phyloP scores from a whole-genome alignment of 2,329 filamentous ascomycete species.

The Aureobasidium sp. region DNA sequence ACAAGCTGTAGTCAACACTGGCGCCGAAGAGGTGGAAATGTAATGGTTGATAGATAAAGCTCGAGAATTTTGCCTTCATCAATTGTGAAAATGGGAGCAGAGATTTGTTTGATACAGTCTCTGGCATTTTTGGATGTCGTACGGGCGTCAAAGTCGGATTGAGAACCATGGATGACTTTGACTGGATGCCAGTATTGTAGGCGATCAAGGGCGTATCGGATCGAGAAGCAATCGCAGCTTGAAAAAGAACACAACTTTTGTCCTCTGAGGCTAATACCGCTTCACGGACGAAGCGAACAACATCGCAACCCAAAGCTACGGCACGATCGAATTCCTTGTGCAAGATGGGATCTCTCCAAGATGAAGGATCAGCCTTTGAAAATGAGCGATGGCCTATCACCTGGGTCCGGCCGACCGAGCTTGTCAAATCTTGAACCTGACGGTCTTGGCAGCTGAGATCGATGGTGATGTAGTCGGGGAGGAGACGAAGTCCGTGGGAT shows the following conservation, averaged over 20 bases:
- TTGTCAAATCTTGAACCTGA: slow-evolving; percentile 45
- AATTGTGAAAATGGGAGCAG: slow-evolving; percentile 56
- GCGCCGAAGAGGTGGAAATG: slow-evolving; percentile 69
- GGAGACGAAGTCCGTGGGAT: slow-evolving; percentile 32
- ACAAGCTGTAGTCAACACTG: slow-evolving; percentile 64
- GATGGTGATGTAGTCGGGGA: slow-evolving; percentile 50
- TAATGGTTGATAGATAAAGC: slow-evolving; percentile 61
- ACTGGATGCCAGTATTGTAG: slow-evolving; percentile 53
- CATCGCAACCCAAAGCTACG: slow-evolving; percentile 51
- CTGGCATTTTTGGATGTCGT: background rate
- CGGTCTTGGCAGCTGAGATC: slow-evolving; percentile 53
- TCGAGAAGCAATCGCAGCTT: slow-evolving; percentile 32
- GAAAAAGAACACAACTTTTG: slow-evolving; percentile 51
- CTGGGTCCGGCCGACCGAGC: slow-evolving; percentile 49
- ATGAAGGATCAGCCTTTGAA: slow-evolving; percentile 34
- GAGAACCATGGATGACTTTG: slow-evolving; percentile 58
- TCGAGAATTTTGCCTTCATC: slow-evolving; percentile 58
- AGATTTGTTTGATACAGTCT: slow-evolving; percentile 25
- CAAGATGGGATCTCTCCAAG: slow-evolving; percentile 54
- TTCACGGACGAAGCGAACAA: slow-evolving; percentile 53
- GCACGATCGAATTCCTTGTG: slow-evolving; percentile 53
- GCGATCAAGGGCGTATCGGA: slow-evolving; percentile 25
- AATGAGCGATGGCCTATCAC: slow-evolving; percentile 54
- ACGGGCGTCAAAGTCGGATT: slow-evolving; percentile 60
- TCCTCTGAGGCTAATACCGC: slow-evolving; percentile 53